A percentile compares a stretch with the other conserved stretches of the same genome.
These are phyloP conservation scores for Pulveroboletus sp. DNA, from an alignment of 768 basidiomycete species.

Conservation along the genomic window DNA sequence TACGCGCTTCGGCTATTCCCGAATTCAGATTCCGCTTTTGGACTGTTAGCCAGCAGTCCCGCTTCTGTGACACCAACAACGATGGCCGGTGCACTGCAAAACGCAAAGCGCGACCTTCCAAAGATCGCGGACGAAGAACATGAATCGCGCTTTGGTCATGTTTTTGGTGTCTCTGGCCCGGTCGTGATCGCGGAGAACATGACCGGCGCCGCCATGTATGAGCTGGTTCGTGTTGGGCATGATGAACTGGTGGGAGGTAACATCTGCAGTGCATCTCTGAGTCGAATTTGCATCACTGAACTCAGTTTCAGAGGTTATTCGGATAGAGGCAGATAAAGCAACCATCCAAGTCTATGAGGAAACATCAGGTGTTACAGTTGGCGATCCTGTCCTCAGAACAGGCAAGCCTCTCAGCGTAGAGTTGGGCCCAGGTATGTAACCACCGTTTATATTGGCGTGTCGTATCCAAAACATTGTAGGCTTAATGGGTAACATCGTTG, in stretches of 20 bases:
- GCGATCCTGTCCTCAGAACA: constrained; percentile 95
- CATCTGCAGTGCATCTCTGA: constrained; percentile 14
- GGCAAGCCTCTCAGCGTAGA: constrained; percentile 98
- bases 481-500: constrained; percentile 98
- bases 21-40: constrained; percentile 31
- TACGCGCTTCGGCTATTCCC: constrained; percentile 28
- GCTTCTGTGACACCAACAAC: constrained; percentile 15
- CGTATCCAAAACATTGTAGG: constrained; percentile 43
- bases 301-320: constrained; percentile 82
- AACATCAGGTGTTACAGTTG: constrained; percentile 97
- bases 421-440: constrained; percentile 80
- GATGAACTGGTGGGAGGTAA: constrained; percentile 96
- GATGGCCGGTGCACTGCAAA: constrained; percentile 92
- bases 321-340: constrained; percentile 96
- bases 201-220: constrained; percentile 95
- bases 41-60: neutral
- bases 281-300: constrained; percentile 9
- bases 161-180: constrained; percentile 95
- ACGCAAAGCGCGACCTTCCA: constrained; percentile 81
- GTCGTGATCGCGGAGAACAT: constrained; percentile 97
- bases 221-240: constrained; percentile 96
- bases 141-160: constrained; percentile 82
- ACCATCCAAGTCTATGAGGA: constrained; percentile 99
- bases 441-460: neutral
- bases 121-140: constrained; percentile 89